These are phyloP conservation scores for Nakazawaea siamensis DNA, from an alignment of 805 yeast genomes.

Conservation along the genomic window DNA sequence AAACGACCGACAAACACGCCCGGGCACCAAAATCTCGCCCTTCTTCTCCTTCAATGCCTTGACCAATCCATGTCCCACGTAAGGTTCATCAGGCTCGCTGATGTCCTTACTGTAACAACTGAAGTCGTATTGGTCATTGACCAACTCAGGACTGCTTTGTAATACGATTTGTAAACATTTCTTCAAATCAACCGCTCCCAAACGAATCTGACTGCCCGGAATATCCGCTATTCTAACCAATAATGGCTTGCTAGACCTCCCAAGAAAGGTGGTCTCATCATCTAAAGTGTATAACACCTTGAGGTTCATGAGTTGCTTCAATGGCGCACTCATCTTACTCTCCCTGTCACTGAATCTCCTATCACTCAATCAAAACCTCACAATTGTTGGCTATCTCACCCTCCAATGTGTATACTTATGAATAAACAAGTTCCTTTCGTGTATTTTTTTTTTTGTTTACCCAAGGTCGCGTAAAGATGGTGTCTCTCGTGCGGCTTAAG, in stretches of 20 bases:
- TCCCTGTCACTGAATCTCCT: too few relatives aligned
- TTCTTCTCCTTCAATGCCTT: constrained; percentile 22
- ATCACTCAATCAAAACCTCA: too few relatives aligned
- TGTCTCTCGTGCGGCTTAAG: too few relatives aligned
- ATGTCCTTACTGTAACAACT: constrained; percentile 39
- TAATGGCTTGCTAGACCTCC: constrained; percentile 27
- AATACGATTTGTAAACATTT: constrained; percentile 34
- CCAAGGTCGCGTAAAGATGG: too few relatives aligned
- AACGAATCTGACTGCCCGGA: constrained; percentile 27
- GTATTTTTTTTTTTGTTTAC: constrained; percentile 2
- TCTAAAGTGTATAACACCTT: constrained; percentile 36
- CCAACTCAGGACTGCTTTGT: constrained; percentile 39
- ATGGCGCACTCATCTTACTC: too few relatives aligned
- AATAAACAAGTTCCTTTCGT: too few relatives aligned
- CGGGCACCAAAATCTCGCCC: constrained; percentile 35
- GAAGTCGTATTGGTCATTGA: constrained; percentile 33
- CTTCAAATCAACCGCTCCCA: constrained; percentile 36
- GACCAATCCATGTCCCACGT: constrained; percentile 36
- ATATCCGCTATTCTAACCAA: constrained; percentile 33
- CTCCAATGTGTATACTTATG: too few relatives aligned
- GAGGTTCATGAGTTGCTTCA: constrained; percentile 14
- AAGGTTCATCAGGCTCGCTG: constrained; percentile 43
- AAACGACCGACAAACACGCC: constrained; percentile 48
- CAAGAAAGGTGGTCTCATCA: constrained; percentile 31
- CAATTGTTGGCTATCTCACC: too few relatives aligned